phyloP scores from a whole-genome alignment of 345 rosid genomes.

The Ailanthus altissimus region DNA sequence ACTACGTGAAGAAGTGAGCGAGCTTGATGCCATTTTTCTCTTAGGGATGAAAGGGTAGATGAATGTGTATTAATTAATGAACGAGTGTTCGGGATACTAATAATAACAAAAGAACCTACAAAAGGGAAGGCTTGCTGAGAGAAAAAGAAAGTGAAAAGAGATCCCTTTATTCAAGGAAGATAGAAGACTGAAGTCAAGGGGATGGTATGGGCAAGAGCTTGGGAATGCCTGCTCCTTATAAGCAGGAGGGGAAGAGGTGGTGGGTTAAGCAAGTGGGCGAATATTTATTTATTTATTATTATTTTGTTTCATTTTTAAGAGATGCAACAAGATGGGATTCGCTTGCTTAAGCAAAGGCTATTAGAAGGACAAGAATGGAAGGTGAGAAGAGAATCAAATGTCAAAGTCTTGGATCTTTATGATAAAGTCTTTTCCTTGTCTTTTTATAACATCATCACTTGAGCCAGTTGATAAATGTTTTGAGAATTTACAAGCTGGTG shows the following conservation, averaged over 20 bases:
- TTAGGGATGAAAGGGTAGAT: background rate
- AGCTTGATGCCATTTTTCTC: slow-evolving; percentile 51
- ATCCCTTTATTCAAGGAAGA: slow-evolving; percentile 33
- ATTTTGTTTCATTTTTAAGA: background rate
- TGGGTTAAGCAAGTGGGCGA: slow-evolving; percentile 50
- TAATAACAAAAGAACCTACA: background rate
- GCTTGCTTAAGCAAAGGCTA: slow-evolving; percentile 24
- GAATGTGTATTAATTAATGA: too few relatives aligned
- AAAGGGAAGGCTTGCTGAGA: slow-evolving; percentile 17
- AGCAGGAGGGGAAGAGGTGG: slow-evolving; percentile 27
- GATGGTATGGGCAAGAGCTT: slow-evolving; percentile 39
- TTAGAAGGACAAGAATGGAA: slow-evolving; percentile 19
- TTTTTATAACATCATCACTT: slow-evolving; percentile 20
- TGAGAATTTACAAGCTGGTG: slow-evolving; percentile 34
- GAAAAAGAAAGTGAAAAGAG: background rate
- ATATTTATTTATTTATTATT: slow-evolving; percentile 23
- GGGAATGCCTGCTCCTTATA: slow-evolving; percentile 45
- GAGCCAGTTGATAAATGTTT: slow-evolving; percentile 24
- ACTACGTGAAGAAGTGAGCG: slow-evolving; percentile 36
- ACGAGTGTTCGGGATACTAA: background rate
- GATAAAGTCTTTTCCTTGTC: slow-evolving; percentile 32
- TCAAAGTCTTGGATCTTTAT: slow-evolving; percentile 27
- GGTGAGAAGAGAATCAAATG: slow-evolving; percentile 26
- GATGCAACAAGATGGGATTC: slow-evolving; percentile 37
- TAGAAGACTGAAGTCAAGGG: slow-evolving; percentile 42